Percentiles rank a stretch among this genome's conserved stretches.
Conservation (phyloP, 441 rosid genomes). For the Jatropha podagrica region DNA sequence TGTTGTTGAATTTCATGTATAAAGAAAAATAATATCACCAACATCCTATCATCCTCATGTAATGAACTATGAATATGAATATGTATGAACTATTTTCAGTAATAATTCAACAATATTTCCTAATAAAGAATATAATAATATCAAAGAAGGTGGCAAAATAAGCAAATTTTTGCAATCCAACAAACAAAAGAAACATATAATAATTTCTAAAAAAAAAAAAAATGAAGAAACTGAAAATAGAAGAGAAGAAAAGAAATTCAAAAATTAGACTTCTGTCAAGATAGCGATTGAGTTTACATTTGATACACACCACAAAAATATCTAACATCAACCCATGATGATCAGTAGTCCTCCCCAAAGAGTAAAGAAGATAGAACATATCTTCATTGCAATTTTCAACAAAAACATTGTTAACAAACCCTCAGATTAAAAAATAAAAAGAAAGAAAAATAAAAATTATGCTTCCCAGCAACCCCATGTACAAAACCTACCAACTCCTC, state of each 20-base stretch:
- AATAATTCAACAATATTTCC: not conserved
- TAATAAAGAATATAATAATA: not conserved
- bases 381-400: not conserved
- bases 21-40: not conserved
- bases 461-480: slow-evolving; percentile 29
- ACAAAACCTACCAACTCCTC: slow-evolving; percentile 33
- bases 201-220: too few species aligned
- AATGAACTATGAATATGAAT: too few species aligned
- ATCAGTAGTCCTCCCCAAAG: slow-evolving; percentile 9
- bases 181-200: not conserved
- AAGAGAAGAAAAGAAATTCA: not conserved
- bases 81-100: too few species aligned
- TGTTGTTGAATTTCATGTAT: slow-evolving; percentile 6
- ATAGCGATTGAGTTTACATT: slow-evolving; percentile 11
- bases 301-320: slow-evolving; percentile 15
- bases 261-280: slow-evolving; percentile 15
- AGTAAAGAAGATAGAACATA: slow-evolving; percentile 11
- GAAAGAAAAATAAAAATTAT: slow-evolving; percentile 26
- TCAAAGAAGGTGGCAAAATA: not conserved
- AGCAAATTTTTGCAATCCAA: not conserved
- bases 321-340: slow-evolving; percentile 4
- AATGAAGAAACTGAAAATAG: too few species aligned
- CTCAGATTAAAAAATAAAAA: slow-evolving; percentile 11
- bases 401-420: slow-evolving; percentile 22
- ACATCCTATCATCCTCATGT: not conserved